Percentiles rank a stretch among this genome's conserved stretches.
These are phyloP conservation scores for Nitzschia sp. DNA, from an alignment of 108 stramenopile genomes.

Conservation along the genomic window DNA sequence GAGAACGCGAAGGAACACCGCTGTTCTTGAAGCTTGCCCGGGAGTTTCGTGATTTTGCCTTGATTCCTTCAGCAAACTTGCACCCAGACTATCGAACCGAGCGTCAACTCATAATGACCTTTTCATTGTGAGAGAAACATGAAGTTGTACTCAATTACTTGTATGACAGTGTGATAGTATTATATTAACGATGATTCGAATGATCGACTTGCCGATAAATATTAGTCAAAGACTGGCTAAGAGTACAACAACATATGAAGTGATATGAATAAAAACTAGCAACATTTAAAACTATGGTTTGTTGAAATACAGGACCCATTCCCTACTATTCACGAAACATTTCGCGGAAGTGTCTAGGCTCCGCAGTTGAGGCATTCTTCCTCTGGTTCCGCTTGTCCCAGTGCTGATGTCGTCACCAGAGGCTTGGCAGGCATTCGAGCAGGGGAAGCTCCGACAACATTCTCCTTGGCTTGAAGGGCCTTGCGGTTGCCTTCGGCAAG, in stretches of 20 bases:
- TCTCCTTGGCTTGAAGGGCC: conserved; percentile 22
- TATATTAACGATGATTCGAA: not conserved
- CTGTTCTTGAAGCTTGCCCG: conserved; percentile 3
- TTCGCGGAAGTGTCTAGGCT: conserved; percentile 47
- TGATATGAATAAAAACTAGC: too few relatives aligned
- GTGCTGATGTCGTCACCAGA: conserved; percentile 39
- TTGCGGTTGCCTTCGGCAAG: conserved; percentile 52
- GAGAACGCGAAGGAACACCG: conserved; percentile 29
- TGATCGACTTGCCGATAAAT: not conserved
- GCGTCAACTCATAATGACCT: conserved; percentile 9
- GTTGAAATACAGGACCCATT: too few relatives aligned
- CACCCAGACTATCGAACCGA: conserved; percentile 7
- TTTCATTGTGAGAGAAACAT: not conserved
- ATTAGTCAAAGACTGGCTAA: too few relatives aligned
- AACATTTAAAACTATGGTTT: too few relatives aligned
- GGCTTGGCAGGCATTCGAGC: conserved; percentile 25
- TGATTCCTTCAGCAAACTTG: not conserved
- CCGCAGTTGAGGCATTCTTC: conserved; percentile 89
- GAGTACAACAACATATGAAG: too few relatives aligned
- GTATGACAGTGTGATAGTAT: not conserved
- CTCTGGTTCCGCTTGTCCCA: conserved; percentile 71
- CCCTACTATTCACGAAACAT: not conserved
- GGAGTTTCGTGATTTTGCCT: not conserved
- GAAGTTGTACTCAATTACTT: not conserved
- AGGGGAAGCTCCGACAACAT: conserved; percentile 15